Percentiles rank a stretch among this genome's conserved stretches.
phyloP scores from a whole-genome alignment of 768 basidiomycete species.

The Harrya chromipes region DNA sequence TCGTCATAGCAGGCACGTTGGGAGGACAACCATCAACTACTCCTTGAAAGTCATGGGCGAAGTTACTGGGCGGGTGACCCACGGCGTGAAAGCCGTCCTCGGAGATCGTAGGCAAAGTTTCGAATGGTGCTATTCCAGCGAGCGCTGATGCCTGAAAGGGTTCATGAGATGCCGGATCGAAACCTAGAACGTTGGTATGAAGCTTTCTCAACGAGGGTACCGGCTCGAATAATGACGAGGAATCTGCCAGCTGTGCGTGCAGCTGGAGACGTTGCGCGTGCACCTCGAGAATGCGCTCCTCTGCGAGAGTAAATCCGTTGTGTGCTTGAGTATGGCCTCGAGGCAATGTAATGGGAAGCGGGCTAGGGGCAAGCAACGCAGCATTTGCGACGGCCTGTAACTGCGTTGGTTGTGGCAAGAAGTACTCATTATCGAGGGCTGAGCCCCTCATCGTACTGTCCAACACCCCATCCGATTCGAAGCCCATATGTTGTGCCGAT shows the following conservation, averaged over 20 bases:
- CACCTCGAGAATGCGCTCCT: conserved; percentile 63
- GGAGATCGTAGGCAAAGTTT: conserved; percentile 28
- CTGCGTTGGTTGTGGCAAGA: conserved; percentile 17
- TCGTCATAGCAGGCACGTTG: neutral
- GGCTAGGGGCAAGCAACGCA: conserved; percentile 8
- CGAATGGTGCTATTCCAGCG: conserved; percentile 9
- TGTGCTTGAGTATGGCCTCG: conserved; percentile 36
- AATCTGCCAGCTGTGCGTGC: conserved; percentile 8
- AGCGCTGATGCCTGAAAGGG: conserved; percentile 1
- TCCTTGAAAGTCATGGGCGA: conserved; percentile 5
- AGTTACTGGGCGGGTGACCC: conserved; percentile 7
- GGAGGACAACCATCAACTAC: neutral
- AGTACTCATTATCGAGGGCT: conserved; percentile 16
- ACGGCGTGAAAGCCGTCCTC: conserved; percentile 37
- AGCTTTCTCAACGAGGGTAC: conserved; percentile 4
- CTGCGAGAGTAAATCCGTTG: conserved; percentile 64
- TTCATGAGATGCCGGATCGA: conserved; percentile 6
- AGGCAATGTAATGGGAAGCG: conserved; percentile 7
- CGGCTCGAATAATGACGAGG: conserved; percentile 10
- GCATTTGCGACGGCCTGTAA: conserved; percentile 24
- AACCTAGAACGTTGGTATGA: conserved; percentile 4
- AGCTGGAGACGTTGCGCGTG: conserved; percentile 35
- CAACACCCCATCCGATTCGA: conserved; percentile 14
- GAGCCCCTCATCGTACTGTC: conserved; percentile 12
- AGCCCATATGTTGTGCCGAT: conserved; percentile 29